Evolutionary conservation across 192 early-diverging fungal species (phyloP).

Genomic region (Geosiphon pyriformis): DNA sequence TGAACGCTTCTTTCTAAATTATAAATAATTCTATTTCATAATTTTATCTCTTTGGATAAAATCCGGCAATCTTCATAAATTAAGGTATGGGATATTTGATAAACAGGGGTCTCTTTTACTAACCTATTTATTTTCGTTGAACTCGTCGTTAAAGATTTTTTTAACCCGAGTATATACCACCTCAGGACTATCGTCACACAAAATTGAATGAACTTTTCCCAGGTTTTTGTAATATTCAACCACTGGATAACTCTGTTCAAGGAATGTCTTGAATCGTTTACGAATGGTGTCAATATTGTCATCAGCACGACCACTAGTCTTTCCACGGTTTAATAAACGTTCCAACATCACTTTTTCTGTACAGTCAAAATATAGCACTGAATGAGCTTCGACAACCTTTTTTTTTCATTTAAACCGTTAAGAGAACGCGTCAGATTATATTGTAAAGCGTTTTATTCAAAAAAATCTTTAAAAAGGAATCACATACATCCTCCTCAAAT

Average conservation of each 20-base stretch:
- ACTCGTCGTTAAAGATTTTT: constrained; percentile 47
- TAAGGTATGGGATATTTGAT: too few relatives aligned
- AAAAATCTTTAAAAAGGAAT: background rate
- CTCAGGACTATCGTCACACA: constrained; percentile 56
- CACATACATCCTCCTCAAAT: constrained; percentile 83
- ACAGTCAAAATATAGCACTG: constrained; percentile 92
- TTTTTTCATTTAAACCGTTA: background rate
- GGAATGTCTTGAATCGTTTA: constrained; percentile 87
- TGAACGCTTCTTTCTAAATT: too few relatives aligned
- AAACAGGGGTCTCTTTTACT: too few relatives aligned
- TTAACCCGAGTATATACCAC: constrained; percentile 64
- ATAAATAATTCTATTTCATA: too few relatives aligned
- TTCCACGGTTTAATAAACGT: constrained; percentile 88
- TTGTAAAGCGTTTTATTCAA: background rate
- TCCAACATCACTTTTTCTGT: constrained; percentile 87
- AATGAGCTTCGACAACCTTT: constrained; percentile 61
- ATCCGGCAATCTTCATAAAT: too few relatives aligned
- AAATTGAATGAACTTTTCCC: constrained; percentile 77
- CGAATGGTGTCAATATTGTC: constrained; percentile 95
- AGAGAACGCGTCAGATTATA: background rate
- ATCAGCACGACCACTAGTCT: constrained; percentile 88
- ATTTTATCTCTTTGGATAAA: too few relatives aligned
- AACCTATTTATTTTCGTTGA: constrained; percentile 27
- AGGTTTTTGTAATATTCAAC: constrained; percentile 73
- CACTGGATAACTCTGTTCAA: constrained; percentile 86